Evolutionary conservation across 192 early-diverging fungal species (phyloP).

Genomic region (Jimgerdemannia lactiflua): DNA sequence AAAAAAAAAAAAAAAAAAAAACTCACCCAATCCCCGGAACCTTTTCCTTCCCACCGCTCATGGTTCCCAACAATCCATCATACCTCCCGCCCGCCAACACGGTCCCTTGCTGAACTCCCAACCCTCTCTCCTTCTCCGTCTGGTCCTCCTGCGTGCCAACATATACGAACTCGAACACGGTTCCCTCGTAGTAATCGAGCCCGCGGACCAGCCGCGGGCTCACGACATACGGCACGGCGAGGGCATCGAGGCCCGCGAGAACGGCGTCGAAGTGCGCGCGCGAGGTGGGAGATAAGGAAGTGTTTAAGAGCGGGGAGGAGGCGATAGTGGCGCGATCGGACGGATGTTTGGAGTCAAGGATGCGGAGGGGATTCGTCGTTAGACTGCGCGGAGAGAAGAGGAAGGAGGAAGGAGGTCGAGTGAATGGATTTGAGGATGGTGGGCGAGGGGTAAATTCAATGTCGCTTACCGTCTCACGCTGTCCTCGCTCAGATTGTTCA

Average conservation of each 20-base stretch:
- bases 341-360: constrained; percentile 61
- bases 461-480: constrained; percentile 38
- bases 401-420: not conserved
- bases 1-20: not conserved
- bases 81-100: constrained; percentile 68
- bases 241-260: constrained; percentile 28
- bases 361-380: constrained; percentile 55
- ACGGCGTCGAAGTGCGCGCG: constrained; percentile 45
- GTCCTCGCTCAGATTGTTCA: constrained; percentile 41
- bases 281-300: constrained; percentile 38
- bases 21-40: constrained; percentile 49
- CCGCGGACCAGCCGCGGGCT: constrained; percentile 58
- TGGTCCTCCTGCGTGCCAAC: constrained; percentile 3
- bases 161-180: constrained; percentile 62
- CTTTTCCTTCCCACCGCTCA: constrained; percentile 46
- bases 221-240: constrained; percentile 48
- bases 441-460: not conserved
- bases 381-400: constrained; percentile 26
- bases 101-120: constrained; percentile 60
- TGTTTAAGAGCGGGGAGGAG: constrained; percentile 35
- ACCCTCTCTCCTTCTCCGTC: constrained; percentile 10
- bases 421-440: not conserved
- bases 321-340: constrained; percentile 39
- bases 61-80: constrained; percentile 49
- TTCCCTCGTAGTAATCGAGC: constrained; percentile 70